Evolutionary conservation across 805 yeast species (phyloP).

Genomic region (Maudiozyma serrabonitensis): DNA sequence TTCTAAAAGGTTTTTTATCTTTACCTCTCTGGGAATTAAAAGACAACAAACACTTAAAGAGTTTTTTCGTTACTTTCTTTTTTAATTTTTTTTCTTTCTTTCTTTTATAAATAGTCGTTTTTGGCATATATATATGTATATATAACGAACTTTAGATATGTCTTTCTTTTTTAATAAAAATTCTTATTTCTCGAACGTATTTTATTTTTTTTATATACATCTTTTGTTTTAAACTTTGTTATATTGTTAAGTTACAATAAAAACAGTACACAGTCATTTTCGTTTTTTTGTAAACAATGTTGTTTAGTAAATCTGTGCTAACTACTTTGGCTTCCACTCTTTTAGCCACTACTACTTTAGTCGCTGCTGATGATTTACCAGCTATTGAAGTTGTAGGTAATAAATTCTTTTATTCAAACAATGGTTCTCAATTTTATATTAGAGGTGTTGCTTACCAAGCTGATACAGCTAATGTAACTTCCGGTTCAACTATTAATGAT

Average conservation of each 20-base stretch:
- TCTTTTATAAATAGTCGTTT: no score
- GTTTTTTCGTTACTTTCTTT: no score
- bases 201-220: no score
- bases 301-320: constrained; percentile 24
- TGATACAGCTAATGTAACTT: constrained; percentile 44
- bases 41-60: no score
- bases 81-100: no score
- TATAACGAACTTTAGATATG: no score
- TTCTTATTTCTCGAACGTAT: no score
- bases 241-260: neutral
- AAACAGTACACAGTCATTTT: neutral
- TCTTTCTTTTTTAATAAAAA: no score
- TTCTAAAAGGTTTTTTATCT: no score
- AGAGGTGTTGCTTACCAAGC: constrained; percentile 77
- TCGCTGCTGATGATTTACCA: constrained; percentile 36
- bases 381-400: constrained; percentile 66
- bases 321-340: constrained; percentile 29
- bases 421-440: constrained; percentile 70
- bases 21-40: no score
- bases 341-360: constrained; percentile 15
- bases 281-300: constrained; percentile 23
- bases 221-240: no score
- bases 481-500: constrained; percentile 44
- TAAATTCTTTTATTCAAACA: constrained; percentile 67
- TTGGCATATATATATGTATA: no score